phyloP scores from a whole-genome alignment of 2,329 filamentous ascomycete species.

The Bisporella sp. region DNA sequence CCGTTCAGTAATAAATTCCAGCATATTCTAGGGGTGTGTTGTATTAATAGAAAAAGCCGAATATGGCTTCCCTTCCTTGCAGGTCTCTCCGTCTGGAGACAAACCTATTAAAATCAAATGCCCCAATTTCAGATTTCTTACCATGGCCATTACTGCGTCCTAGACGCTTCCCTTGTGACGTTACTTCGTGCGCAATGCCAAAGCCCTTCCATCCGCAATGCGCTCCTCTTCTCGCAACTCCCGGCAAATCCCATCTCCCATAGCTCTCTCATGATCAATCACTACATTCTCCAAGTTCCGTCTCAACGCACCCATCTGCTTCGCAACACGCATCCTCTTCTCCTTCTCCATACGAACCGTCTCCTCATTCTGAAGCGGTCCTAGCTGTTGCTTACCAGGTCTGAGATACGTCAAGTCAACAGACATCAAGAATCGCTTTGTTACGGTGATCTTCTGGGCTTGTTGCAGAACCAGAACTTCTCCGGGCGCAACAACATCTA shows the following conservation, averaged over 20 bases:
- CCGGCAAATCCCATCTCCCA: conserved; percentile 11
- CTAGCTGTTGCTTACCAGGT: neutral
- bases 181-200: neutral
- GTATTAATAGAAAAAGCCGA: too few species aligned
- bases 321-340: conserved; percentile 1
- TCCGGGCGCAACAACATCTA: neutral
- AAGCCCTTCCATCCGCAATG: neutral
- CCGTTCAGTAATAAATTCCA: too few species aligned
- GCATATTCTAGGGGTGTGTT: too few species aligned
- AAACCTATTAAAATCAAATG: too few species aligned
- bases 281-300: conserved; percentile 16
- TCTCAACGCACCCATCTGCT: conserved; percentile 16
- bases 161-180: too few species aligned
- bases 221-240: neutral
- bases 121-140: too few species aligned
- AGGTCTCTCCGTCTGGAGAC: too few species aligned
- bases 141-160: too few species aligned
- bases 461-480: neutral
- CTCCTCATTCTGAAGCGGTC: conserved; percentile 1
- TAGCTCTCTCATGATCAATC: conserved; percentile 11
- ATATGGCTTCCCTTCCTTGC: too few species aligned
- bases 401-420: conserved; percentile 10
- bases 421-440: conserved; percentile 7
- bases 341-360: conserved; percentile 2
- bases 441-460: neutral